Base-by-base conservation (phyloP, 768 basidiomycete species). In the Sistotremastrum suecicum region DNA sequence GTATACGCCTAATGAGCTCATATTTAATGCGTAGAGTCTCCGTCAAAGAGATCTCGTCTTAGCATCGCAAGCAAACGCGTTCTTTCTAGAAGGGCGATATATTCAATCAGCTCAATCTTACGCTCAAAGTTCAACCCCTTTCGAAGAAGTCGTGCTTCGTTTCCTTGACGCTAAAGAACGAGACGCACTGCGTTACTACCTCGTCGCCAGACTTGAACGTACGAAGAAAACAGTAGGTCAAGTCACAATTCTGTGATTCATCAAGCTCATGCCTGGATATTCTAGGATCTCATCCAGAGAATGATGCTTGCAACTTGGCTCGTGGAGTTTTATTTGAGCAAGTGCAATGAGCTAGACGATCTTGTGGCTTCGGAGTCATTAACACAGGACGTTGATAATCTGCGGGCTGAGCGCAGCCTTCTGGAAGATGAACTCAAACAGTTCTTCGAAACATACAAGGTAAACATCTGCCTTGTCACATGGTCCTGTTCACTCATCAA, bases 241-340 rank as follows among this genome's bases (percentile, higher is more conserved):
- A 20, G 40, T 9, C 35, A 7, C 11, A 41, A 37, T 46, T 11
- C 20, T n/a, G 36, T 32, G 4, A 42, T 35, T 33, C 9, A 41
- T 44, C 36, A 20, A 20, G 20, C 20, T 20, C 20, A 20, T 20
- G 20, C 20, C 35, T 37, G 34, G 48, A 35, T 29, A 33, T 29
- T 39, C 8, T 47, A 97, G 92, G 90, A 95, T 55, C 53, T 84
- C 36, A 91, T 89, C 0, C 92, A 97, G 60, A 75, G 95, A 37
- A 91, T 91, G 83, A 90, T 98, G 80, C 67, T 99, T 12, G 92
- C 95, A 11, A 97, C 91, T 0, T 99, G 95, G 95, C 77, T 99
- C 8, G 83, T 95, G 32, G 95, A 99, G 61, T 89, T 98, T 52
- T 97, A 91, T 58, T 76, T 99, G 10, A 85, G 85, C 63, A 98